Conservation (phyloP, 352 stramenopile genomes). For the Globisporangium okanoganense region DNA sequence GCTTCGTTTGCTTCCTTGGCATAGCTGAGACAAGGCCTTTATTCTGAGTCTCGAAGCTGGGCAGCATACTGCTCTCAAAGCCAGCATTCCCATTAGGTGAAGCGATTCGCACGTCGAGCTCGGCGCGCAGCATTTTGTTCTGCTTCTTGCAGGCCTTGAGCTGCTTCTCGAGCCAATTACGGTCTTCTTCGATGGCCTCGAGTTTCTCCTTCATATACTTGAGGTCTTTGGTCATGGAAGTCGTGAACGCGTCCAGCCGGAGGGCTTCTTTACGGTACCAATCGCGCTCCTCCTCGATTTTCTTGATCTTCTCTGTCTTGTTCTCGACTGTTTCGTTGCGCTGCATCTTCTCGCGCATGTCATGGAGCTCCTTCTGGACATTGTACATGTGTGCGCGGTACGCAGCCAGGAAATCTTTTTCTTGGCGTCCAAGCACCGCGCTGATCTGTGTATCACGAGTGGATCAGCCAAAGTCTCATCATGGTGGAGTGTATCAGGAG, state of each 20-base stretch:
- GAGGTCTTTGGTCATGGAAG: conserved; percentile 90
- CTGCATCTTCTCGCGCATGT: conserved; percentile 87
- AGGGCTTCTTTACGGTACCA: conserved; percentile 92
- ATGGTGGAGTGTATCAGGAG: neutral
- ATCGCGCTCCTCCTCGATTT: conserved; percentile 92
- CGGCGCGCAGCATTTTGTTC: conserved; percentile 88
- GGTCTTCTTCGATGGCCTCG: conserved; percentile 87
- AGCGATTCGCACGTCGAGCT: conserved; percentile 62
- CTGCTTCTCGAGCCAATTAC: conserved; percentile 91
- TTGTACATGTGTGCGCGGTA: conserved; percentile 96
- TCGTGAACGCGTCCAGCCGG: conserved; percentile 88
- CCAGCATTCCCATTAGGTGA: conserved; percentile 23
- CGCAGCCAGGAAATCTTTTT: conserved; percentile 91
- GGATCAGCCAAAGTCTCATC: neutral
- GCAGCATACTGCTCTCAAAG: conserved; percentile 24
- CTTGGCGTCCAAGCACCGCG: conserved; percentile 86
- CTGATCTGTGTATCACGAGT: conserved; percentile 50
- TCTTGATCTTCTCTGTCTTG: conserved; percentile 90
- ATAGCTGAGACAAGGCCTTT: conserved; percentile 14
- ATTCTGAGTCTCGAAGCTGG: conserved; percentile 32
- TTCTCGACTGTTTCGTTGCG: conserved; percentile 87
- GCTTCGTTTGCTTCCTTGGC: conserved; percentile 11
- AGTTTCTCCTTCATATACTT: conserved; percentile 92
- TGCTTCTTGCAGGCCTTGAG: conserved; percentile 93
- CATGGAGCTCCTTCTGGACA: conserved; percentile 92